phyloP scores from a whole-genome alignment of 2,329 filamentous ascomycete species.

The Harringtonia lauricola region DNA sequence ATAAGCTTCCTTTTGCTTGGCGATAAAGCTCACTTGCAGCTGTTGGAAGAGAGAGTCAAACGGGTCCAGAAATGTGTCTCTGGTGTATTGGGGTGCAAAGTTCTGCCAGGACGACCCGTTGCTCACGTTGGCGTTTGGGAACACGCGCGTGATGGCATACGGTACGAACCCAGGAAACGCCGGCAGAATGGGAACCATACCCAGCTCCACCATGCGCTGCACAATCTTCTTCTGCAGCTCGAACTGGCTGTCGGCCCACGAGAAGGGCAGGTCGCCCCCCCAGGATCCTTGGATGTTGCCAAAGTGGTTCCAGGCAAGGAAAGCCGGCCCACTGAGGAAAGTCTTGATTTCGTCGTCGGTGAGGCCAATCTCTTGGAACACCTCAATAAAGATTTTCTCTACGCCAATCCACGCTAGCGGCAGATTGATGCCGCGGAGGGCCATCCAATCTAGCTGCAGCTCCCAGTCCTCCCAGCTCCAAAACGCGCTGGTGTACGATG shows the following conservation, averaged over 20 bases:
- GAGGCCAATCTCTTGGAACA: slow-evolving; percentile 33
- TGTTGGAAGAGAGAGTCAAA: slow-evolving; percentile 29
- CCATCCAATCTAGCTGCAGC: slow-evolving; percentile 39
- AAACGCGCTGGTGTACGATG: slow-evolving; percentile 38
- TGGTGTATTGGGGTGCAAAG: slow-evolving; percentile 29
- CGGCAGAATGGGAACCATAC: slow-evolving; percentile 39
- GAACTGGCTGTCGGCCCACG: slow-evolving; percentile 36
- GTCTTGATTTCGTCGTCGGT: slow-evolving; percentile 29
- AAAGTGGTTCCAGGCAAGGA: slow-evolving; percentile 42
- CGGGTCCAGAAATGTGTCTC: slow-evolving; percentile 36
- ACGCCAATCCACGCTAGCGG: slow-evolving; percentile 40
- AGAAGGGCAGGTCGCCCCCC: slow-evolving; percentile 29
- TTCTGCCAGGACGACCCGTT: slow-evolving; percentile 30
- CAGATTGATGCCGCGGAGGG: slow-evolving; percentile 38
- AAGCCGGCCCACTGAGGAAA: slow-evolving; percentile 38
- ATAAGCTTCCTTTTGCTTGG: slow-evolving; percentile 32
- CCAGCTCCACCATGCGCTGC: slow-evolving; percentile 36
- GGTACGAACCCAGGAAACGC: slow-evolving; percentile 40
- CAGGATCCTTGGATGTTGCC: slow-evolving; percentile 41
- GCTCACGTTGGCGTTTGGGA: slow-evolving; percentile 30
- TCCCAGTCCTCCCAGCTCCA: slow-evolving; percentile 45
- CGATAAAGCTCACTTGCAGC: slow-evolving; percentile 33
- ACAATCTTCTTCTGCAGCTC: slow-evolving; percentile 36
- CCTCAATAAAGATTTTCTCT: slow-evolving; percentile 37
- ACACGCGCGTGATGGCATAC: slow-evolving; percentile 24